These are phyloP conservation scores for Xylariomycetidae sp. DNA, from an alignment of 2,329 filamentous ascomycete species.

Conservation along the genomic window DNA sequence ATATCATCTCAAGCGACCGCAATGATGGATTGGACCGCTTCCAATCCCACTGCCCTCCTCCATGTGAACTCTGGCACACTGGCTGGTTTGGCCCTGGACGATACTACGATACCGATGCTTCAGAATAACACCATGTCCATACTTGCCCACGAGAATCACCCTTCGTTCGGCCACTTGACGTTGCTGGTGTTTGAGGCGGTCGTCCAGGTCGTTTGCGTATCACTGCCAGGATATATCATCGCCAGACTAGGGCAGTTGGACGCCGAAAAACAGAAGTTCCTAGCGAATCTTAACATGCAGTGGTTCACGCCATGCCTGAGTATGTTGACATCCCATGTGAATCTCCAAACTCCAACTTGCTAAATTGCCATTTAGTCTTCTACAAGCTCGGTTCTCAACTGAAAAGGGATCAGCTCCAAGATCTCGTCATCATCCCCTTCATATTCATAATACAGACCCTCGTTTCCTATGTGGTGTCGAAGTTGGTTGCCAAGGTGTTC, in stretches of 20 bases:
- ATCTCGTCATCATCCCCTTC: constrained; percentile 89
- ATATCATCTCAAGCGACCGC: no score
- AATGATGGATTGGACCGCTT: no score
- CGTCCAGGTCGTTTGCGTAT: constrained; percentile 65
- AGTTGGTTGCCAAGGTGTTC: constrained; percentile 67
- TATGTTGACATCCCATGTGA: constrained; percentile 39
- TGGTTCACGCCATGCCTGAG: constrained; percentile 96
- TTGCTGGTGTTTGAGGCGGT: constrained; percentile 84
- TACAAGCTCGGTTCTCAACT: constrained; percentile 94
- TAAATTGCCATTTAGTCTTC: constrained; percentile 62
- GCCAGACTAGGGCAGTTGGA: constrained; percentile 90
- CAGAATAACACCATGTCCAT: no score
- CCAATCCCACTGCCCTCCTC: no score
- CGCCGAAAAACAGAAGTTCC: constrained; percentile 91
- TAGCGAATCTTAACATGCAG: constrained; percentile 93
- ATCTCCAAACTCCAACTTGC: background rate
- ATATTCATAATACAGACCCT: constrained; percentile 87
- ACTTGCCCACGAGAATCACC: constrained; percentile 55
- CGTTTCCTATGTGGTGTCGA: constrained; percentile 77
- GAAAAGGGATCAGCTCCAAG: constrained; percentile 81
- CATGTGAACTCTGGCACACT: no score
- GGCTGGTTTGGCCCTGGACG: no score
- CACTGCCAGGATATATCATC: constrained; percentile 87
- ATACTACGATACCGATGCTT: no score
- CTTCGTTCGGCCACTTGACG: constrained; percentile 63